Conservation (phyloP, 306 rosid genomes). For the Boehmeria nivea region DNA sequence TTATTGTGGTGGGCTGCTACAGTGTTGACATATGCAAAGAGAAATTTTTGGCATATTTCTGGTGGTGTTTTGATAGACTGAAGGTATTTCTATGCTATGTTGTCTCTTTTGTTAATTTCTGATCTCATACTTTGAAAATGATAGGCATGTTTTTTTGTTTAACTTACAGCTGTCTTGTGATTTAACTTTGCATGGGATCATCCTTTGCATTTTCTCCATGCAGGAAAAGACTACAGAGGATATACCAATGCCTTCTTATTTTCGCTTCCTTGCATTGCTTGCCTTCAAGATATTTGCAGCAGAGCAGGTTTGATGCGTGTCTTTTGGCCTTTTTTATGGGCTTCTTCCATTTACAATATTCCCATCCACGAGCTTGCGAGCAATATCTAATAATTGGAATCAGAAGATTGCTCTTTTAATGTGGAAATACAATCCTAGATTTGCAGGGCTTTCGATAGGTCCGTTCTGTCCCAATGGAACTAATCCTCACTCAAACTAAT, state of each 20-base stretch:
- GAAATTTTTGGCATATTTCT: constrained; percentile 79
- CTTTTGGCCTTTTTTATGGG: constrained; percentile 3
- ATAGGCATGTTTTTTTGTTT: not conserved
- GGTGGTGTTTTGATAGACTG: constrained; percentile 85
- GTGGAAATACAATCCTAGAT: no score
- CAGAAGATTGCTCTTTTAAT: constrained; percentile 1
- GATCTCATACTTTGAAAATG: not conserved
- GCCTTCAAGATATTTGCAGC: constrained; percentile 88
- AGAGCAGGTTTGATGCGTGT: constrained; percentile 58
- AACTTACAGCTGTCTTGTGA: not conserved
- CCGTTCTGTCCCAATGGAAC: no score
- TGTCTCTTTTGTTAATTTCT: not conserved
- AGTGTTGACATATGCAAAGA: constrained; percentile 63
- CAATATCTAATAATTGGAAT: not conserved
- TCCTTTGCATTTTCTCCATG: constrained; percentile 4
- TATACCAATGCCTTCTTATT: constrained; percentile 80
- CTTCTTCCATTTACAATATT: constrained; percentile 3
- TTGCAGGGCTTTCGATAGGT: no score
- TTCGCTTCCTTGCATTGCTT: constrained; percentile 87
- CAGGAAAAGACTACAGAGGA: constrained; percentile 61
- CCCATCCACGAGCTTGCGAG: constrained; percentile 1
- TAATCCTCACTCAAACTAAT: no score
- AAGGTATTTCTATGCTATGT: constrained; percentile 38
- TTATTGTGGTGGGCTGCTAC: constrained; percentile 36
- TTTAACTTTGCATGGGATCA: no score